Base-by-base conservation (phyloP, 2,329 filamentous ascomycete genomes). In the Fusarium annulatum region DNA sequence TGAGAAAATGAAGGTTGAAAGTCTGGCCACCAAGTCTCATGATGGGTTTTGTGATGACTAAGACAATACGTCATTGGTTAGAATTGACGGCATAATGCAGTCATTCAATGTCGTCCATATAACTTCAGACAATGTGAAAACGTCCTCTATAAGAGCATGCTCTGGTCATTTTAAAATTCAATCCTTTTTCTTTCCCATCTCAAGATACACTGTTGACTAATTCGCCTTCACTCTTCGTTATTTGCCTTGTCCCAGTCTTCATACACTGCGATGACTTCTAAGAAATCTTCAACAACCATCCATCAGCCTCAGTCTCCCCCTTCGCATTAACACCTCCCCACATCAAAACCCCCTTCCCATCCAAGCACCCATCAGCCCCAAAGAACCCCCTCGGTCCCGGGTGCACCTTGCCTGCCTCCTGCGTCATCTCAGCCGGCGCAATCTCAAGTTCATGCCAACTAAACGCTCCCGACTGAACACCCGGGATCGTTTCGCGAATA, bases 271-370 rank as follows among this genome's bases (percentile, higher is more conserved):
- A 18, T 15, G 11, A 3, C 28, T 11, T 55, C 21, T 52, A 74
- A 14, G 61, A 66, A 39, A 74, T 33, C 69, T 67, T 74, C 55
- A 75, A 38, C 15, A 76, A 23, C 73, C 73, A 75, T 1, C 73
- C 73, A 41, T 76, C 73, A 26, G 67, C 67, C 48, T 76, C 73
- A 9, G 61, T 76, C 58, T 76, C 73, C 3, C 71, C 73, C 42
- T 76, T 76, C 1, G 73, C 67, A 34, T 76, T 76, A 5, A 76
- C n/a, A 9, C 73, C 73, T 39, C 73, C 73, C 73, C 73, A 76
- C 19, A 76, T 33, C 10, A 76, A 26, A 12, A 72, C 62, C 0
- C 73, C 64, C 28, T 41, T 76, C 0, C 73, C 73, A 43, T 64
- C 48, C 23, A 67, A 39, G 19, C 71, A 74, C 3, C 34, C 28